Base-by-base conservation (phyloP, 192 early-diverging fungal species). In the Backusella mclennaniae region DNA sequence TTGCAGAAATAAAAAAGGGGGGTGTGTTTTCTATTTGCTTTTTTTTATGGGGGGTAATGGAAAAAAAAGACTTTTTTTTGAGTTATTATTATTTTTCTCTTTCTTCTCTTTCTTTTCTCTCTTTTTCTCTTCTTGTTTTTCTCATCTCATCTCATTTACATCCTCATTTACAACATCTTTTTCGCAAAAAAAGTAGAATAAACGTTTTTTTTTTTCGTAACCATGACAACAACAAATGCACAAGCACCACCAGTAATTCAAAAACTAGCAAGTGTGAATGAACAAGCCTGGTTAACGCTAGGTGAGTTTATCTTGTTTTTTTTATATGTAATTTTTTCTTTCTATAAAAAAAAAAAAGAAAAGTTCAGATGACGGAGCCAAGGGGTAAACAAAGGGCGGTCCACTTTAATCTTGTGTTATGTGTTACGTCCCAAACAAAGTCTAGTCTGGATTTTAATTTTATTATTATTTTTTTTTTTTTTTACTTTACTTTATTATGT, bases 241-340 rank as follows among this genome's bases (percentile, higher is more conserved):
- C 69, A 41, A 44, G 6, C 15, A 56, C 71, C 39, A n/a, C 31
- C 71, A 26, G 73, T 73, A 36, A 73, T 69, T 46, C 79, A 81
- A 66, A 81, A 76, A 70, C 39, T 81, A 44, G 67, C 79, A n/a
- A 42, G 46, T 42, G 76, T 74, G 39, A 81, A 81, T 53, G 79
- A 81, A 53, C 79, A 81, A 19, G 68, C 79, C 14, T 81, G 79
- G 79, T 71, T 81, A 19, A 81, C 71, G 42, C 41, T 81, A 52
- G 79, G 79, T 81, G 71, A 73, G 72, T 73, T 52, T 52, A 52
- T 56, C 17, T 49, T 49, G 3, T 49, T n/a, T 49, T 19, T 49
- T 49, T 49, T 42, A 9, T 56, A 56, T 23, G 9, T 56, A 26
- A 9, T 23, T 56, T 56, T 11, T 56, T 56, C 7, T 56, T 56